Evolutionary conservation across 805 yeast genomes (phyloP).

Genomic region (Yarrowia osloensis): DNA sequence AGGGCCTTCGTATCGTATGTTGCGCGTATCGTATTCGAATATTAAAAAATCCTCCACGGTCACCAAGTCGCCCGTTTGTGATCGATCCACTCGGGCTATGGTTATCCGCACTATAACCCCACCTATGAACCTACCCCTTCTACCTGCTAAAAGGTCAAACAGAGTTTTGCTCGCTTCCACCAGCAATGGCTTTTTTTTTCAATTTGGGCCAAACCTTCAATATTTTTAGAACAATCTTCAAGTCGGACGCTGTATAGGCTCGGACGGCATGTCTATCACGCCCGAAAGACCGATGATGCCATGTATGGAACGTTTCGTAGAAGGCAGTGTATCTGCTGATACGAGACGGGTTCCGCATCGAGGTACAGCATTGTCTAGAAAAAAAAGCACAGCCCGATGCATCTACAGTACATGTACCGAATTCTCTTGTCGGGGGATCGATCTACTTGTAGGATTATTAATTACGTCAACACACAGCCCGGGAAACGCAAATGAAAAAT

Average conservation of each 20-base stretch:
- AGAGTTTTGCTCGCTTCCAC: conserved; percentile 19
- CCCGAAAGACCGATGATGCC: not conserved
- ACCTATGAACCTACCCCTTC: not conserved
- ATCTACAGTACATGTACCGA: too few relatives aligned
- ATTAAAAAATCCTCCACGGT: not conserved
- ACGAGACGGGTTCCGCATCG: not conserved
- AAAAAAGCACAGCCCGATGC: not conserved
- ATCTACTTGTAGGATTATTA: too few relatives aligned
- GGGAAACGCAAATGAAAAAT: not conserved
- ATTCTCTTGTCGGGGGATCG: too few relatives aligned
- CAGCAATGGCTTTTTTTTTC: not conserved
- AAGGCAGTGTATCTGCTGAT: conserved; percentile 10
- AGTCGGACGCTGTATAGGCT: not conserved
- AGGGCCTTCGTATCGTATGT: not conserved
- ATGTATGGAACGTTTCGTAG: conserved; percentile 12
- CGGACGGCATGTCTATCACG: conserved; percentile 1
- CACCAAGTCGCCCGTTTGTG: too few relatives aligned
- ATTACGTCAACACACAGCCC: not conserved
- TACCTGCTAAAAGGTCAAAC: not conserved
- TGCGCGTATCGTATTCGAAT: not conserved
- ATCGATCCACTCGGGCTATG: not conserved
- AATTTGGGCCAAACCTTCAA: not conserved
- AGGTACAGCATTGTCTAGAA: not conserved
- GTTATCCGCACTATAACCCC: not conserved
- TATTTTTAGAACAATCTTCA: conserved; percentile 16